Base-by-base conservation (phyloP, 2,329 filamentous ascomycete species). In the Blumeriella jaapii region DNA sequence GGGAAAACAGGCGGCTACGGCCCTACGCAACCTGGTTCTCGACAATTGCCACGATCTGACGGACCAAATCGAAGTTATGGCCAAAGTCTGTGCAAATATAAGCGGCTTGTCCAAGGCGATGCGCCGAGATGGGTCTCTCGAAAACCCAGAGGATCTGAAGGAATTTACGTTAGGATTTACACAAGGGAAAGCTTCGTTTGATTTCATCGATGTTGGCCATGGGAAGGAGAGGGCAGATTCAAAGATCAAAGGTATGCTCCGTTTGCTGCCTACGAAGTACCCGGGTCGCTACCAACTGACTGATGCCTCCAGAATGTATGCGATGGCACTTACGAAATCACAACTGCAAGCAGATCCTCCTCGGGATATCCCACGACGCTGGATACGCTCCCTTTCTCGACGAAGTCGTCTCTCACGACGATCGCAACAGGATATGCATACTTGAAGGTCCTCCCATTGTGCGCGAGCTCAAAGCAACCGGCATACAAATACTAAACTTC, bases 141-240 rank as follows among this genome's bases (percentile, higher is more conserved):
- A 61, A 9, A 62, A 52, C 38, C 55, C 62, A 22, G 52, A 52
- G n/a, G 59, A 64, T 25, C 55, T 78, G 15, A 65, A 60, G 39
- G 65, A 77, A 31, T 80, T 78, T 57, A 63, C 65, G 16, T 50
- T 64, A 39, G 75, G 69, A 23, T 79, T 78, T 58, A 74, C 67
- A 31, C 71, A 74, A 53, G 65, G 62, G 40, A 66, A 67, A 44
- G 62, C 69, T 7, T 66, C 65, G 8, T 76, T 78, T 58, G 71
- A 78, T 53, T 78, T 77, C 58, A 60, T 78, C 38, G 73, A 79
- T 49, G 65, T 78, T 34, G 73, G 74, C 20, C 57, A 64, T 45
- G 66, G 66, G 28, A 74, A 74, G 51, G 71, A 76, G 47, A 61
- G 68, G 31, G 66, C 68, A 6, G 69, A 74, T 50, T 64, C 64